phyloP scores from a whole-genome alignment of 2,329 filamentous ascomycete genomes.

The Botrytis medusae region DNA sequence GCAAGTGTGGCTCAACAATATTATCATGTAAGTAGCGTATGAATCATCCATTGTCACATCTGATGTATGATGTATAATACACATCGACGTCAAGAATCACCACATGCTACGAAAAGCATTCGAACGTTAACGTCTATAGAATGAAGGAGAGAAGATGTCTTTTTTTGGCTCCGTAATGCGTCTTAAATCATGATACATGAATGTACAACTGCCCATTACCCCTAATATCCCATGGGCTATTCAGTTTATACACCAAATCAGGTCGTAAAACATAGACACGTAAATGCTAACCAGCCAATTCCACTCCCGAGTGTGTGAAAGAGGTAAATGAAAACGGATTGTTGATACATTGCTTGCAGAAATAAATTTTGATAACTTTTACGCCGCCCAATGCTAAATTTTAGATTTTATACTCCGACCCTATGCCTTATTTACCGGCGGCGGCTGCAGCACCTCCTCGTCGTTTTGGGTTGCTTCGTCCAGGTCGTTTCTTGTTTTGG shows the following conservation, averaged over 20 bases:
- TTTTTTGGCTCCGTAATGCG: slow-evolving; percentile 15
- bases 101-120: background rate
- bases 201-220: slow-evolving; percentile 2
- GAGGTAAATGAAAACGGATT: slow-evolving; percentile 3
- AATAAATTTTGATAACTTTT: slow-evolving; percentile 12
- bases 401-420: slow-evolving; percentile 11
- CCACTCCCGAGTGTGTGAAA: slow-evolving; percentile 2
- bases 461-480: slow-evolving; percentile 57
- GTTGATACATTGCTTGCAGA: slow-evolving; percentile 19
- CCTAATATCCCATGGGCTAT: background rate
- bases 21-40: background rate
- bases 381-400: slow-evolving; percentile 22
- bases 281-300: slow-evolving; percentile 1
- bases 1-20: background rate
- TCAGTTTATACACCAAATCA: slow-evolving; percentile 1
- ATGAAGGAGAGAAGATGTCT: slow-evolving; percentile 8
- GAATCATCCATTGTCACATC: background rate
- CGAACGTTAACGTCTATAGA: background rate
- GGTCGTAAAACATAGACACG: slow-evolving; percentile 13
- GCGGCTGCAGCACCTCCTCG: slow-evolving; percentile 42
- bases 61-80: too few relatives aligned
- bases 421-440: slow-evolving; percentile 17
- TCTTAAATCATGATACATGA: slow-evolving; percentile 5
- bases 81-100: background rate
- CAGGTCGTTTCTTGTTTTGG: slow-evolving; percentile 54